phyloP scores from a whole-genome alignment of 352 stramenopile genomes.

The Saprolegnia diclina region DNA sequence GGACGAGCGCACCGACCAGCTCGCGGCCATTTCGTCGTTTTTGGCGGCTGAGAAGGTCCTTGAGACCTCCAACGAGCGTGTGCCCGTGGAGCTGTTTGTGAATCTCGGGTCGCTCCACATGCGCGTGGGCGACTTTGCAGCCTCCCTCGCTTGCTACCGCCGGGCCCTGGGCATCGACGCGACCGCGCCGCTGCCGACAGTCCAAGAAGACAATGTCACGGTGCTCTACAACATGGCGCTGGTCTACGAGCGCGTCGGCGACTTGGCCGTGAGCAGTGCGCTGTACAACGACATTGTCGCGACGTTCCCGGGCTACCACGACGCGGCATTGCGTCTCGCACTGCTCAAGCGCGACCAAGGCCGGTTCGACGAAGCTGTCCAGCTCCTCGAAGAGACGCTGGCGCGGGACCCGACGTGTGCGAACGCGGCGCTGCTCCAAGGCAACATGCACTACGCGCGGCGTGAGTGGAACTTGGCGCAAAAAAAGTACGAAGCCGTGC shows the following conservation, averaged over 20 bases:
- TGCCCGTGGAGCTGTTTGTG: slow-evolving; percentile 80
- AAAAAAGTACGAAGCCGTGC: slow-evolving; percentile 90
- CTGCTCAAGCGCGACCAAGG: slow-evolving; percentile 92
- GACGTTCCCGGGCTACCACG: slow-evolving; percentile 91
- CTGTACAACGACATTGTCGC: slow-evolving; percentile 93
- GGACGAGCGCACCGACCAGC: slow-evolving; percentile 80
- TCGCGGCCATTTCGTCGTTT: slow-evolving; percentile 85
- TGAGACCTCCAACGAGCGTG: slow-evolving; percentile 68
- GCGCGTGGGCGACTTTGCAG: slow-evolving; percentile 78
- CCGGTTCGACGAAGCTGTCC: slow-evolving; percentile 77
- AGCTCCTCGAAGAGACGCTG: slow-evolving; percentile 89
- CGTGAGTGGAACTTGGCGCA: slow-evolving; percentile 93
- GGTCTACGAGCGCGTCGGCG: slow-evolving; percentile 90
- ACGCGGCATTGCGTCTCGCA: slow-evolving; percentile 90
- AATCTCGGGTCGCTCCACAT: slow-evolving; percentile 81
- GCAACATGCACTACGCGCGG: slow-evolving; percentile 93
- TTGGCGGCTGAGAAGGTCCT: slow-evolving; percentile 84
- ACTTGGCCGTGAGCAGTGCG: slow-evolving; percentile 84
- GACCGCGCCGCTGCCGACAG: slow-evolving; percentile 32
- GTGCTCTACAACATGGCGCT: slow-evolving; percentile 95
- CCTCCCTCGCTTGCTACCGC: slow-evolving; percentile 90
- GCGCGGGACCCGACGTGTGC: slow-evolving; percentile 86
- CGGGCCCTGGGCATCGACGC: slow-evolving; percentile 39
- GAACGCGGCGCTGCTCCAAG: slow-evolving; percentile 92
- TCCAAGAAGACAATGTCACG: slow-evolving; percentile 81